A percentile compares a stretch with the other conserved stretches of the same genome.
These are phyloP conservation scores for Saturnispora diversa DNA, from an alignment of 805 yeast genomes.

Conservation along the genomic window DNA sequence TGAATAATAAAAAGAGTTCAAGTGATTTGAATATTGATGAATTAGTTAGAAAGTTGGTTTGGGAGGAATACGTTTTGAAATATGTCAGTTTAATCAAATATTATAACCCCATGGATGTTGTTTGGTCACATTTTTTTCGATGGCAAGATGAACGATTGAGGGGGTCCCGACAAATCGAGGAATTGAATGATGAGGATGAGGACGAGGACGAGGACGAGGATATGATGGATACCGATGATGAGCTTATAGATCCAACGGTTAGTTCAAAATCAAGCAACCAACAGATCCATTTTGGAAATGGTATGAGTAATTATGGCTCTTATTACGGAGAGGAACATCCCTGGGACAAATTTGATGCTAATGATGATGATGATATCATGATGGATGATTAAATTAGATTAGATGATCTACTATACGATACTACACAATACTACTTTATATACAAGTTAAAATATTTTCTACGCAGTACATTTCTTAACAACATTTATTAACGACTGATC, in stretches of 20 bases:
- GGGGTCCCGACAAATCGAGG: constrained; percentile 7
- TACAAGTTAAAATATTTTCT: too few species aligned
- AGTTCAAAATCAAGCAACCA: too few species aligned
- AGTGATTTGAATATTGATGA: constrained; percentile 6
- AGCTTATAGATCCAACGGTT: not conserved
- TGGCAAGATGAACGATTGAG: constrained; percentile 10
- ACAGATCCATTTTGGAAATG: constrained; percentile 9
- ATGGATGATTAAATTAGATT: constrained; percentile 9
- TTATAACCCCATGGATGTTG: constrained; percentile 14
- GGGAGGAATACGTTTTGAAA: constrained; percentile 16
- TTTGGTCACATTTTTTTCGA: constrained; percentile 14
- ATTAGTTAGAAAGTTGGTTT: constrained; percentile 12
- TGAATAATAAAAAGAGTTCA: not conserved
- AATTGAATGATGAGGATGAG: constrained; percentile 10
- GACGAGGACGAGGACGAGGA: constrained; percentile 6
- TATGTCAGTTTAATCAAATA: constrained; percentile 17
- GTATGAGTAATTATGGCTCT: constrained; percentile 16
- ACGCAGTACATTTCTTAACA: constrained; percentile 5
- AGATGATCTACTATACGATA: too few species aligned
- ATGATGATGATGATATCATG: constrained; percentile 10
- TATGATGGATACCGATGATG: constrained; percentile 6
- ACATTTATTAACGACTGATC: constrained; percentile 32
- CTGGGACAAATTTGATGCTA: constrained; percentile 8
- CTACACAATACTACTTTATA: too few species aligned
- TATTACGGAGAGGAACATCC: constrained; percentile 14